A percentile compares a stretch with the other conserved stretches of the same genome.
phyloP scores from a whole-genome alignment of 148 eudicot species.

The Selenicereus undatus region DNA sequence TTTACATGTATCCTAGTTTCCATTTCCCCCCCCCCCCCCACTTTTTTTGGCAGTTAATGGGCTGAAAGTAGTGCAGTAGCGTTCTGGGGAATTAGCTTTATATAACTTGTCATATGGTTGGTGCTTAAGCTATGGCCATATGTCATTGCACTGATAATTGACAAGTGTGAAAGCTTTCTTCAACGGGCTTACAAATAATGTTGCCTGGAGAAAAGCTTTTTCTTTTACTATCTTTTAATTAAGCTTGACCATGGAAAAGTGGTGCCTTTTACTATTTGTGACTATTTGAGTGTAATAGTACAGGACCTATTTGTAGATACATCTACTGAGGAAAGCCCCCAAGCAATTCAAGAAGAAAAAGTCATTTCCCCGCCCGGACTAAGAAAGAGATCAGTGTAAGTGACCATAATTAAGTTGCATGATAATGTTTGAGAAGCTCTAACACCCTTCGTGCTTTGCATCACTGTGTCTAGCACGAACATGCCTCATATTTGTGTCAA shows the following conservation, averaged over 20 bases:
- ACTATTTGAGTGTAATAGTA: slow-evolving; percentile 16
- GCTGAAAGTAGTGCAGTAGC: not conserved
- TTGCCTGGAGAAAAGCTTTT: not conserved
- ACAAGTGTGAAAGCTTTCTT: not conserved
- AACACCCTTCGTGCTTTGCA: not conserved
- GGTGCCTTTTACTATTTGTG: not conserved
- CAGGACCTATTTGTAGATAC: slow-evolving; percentile 39
- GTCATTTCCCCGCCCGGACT: slow-evolving; percentile 46
- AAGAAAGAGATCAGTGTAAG: slow-evolving; percentile 83
- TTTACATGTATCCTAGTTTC: not conserved
- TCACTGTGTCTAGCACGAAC: not conserved
- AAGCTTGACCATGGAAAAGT: not conserved
- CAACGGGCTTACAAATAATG: not conserved
- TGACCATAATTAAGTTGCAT: slow-evolving; percentile 12
- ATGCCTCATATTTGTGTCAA: not conserved
- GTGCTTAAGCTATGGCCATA: not conserved
- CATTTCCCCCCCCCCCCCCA: no score
- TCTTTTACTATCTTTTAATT: not conserved
- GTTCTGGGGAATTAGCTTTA: not conserved
- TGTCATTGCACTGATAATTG: not conserved
- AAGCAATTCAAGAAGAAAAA: slow-evolving; percentile 38
- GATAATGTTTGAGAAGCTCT: not conserved
- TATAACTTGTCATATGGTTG: not conserved
- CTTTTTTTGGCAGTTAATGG: not conserved
- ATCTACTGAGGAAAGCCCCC: slow-evolving; percentile 36